A percentile compares a stretch with the other conserved stretches of the same genome.
phyloP scores from a whole-genome alignment of 2,329 filamentous ascomycete genomes.

The Hypomyces rosellus region DNA sequence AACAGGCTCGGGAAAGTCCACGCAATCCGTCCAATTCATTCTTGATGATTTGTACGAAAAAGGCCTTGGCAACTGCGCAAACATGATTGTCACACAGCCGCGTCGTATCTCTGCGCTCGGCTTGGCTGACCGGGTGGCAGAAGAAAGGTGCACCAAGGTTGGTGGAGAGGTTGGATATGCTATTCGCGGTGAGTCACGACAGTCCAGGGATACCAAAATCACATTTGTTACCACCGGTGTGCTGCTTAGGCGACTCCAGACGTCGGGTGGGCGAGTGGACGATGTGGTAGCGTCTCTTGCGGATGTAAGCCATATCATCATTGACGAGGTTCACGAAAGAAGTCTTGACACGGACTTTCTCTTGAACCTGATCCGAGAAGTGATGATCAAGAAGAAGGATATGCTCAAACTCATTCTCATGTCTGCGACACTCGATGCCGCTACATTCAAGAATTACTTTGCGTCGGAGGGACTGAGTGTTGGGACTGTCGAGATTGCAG shows the following conservation, averaged over 20 bases:
- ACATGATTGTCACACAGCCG: constrained; percentile 94
- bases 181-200: constrained; percentile 83
- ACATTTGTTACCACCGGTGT: constrained; percentile 97
- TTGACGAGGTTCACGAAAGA: constrained; percentile 94
- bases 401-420: constrained; percentile 87
- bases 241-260: constrained; percentile 82
- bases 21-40: constrained; percentile 93
- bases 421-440: constrained; percentile 90
- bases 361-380: constrained; percentile 77
- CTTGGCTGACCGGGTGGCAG: constrained; percentile 87
- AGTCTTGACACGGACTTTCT: constrained; percentile 94
- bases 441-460: constrained; percentile 82
- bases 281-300: constrained; percentile 76
- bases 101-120: constrained; percentile 90
- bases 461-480: constrained; percentile 60
- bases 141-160: constrained; percentile 75
- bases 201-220: constrained; percentile 70
- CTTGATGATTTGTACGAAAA: constrained; percentile 81
- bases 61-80: constrained; percentile 68
- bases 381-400: constrained; percentile 66
- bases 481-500: constrained; percentile 77
- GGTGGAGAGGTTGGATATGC: constrained; percentile 88
- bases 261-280: constrained; percentile 70
- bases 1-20: constrained; percentile 94
- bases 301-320: constrained; percentile 89